phyloP scores from a whole-genome alignment of 257 asterid genomes.

The Solanum boliviense region DNA sequence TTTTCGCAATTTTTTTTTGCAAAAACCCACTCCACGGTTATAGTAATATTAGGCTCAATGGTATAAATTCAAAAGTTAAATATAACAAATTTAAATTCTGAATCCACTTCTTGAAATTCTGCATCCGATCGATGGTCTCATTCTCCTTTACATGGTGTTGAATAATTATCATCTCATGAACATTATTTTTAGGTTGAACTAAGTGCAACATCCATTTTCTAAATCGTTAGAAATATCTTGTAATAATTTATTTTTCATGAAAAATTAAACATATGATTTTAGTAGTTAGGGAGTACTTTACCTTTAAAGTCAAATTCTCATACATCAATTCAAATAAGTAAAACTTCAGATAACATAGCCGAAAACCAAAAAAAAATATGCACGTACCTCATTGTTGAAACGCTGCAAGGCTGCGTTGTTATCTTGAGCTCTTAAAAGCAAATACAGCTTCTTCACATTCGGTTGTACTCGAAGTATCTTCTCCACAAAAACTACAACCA shows the following conservation, averaged over 20 bases:
- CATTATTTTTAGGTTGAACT: background rate
- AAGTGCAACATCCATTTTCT: background rate
- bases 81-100: background rate
- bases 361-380: background rate
- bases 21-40: background rate
- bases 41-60: background rate
- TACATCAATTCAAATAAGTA: background rate
- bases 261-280: background rate
- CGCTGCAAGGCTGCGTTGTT: constrained; percentile 38
- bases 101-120: background rate
- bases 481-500: constrained; percentile 26
- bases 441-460: constrained; percentile 40
- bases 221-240: background rate
- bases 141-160: background rate
- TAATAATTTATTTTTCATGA: background rate
- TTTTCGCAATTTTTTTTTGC: background rate
- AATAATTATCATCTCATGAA: background rate
- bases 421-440: constrained; percentile 49
- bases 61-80: background rate
- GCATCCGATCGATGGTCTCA: background rate
- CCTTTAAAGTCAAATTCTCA: background rate
- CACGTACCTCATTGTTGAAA: constrained; percentile 40
- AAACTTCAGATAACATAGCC: background rate
- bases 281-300: background rate
- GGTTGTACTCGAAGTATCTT: constrained; percentile 63